phyloP scores from a whole-genome alignment of 805 yeast genomes.

The Myxozyma neglecta region DNA sequence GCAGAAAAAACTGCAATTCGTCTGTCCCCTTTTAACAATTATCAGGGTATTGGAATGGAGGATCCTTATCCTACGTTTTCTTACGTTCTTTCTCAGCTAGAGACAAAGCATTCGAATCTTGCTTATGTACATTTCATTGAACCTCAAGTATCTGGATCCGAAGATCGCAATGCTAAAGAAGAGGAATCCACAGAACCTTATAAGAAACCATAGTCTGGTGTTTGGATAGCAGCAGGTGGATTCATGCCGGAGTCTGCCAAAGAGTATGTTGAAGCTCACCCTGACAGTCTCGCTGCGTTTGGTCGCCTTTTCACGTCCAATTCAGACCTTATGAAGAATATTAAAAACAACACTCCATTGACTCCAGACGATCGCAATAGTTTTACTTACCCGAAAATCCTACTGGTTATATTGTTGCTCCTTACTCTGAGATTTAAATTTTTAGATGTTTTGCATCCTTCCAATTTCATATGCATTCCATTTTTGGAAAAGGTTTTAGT shows the following conservation, averaged over 20 bases:
- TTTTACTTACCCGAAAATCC: slow-evolving; percentile 41
- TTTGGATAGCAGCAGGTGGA: slow-evolving; percentile 31
- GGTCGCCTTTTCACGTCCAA: slow-evolving; percentile 56
- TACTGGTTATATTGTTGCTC: slow-evolving; percentile 11
- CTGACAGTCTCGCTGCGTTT: slow-evolving; percentile 40
- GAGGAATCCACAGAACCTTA: slow-evolving; percentile 8
- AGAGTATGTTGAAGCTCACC: slow-evolving; percentile 7
- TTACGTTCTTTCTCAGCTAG: slow-evolving; percentile 47
- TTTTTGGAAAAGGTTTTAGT: no score
- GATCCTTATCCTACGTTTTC: slow-evolving; percentile 45
- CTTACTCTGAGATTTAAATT: slow-evolving; percentile 3
- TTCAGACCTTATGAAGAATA: slow-evolving; percentile 54
- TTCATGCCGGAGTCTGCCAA: slow-evolving; percentile 23
- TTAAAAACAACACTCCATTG: slow-evolving; percentile 46
- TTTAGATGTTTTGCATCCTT: no score
- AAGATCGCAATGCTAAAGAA: slow-evolving; percentile 12
- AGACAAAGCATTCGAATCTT: slow-evolving; percentile 42
- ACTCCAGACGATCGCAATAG: slow-evolving; percentile 49
- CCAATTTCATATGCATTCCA: no score
- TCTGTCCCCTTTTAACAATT: slow-evolving; percentile 43
- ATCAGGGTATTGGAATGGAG: slow-evolving; percentile 37
- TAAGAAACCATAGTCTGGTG: slow-evolving; percentile 19
- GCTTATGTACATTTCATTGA: slow-evolving; percentile 50
- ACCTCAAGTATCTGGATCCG: slow-evolving; percentile 44
- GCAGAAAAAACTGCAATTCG: slow-evolving; percentile 43